Conservation (phyloP, 2,329 filamentous ascomycete species). For the Calonectria pauciramosa region DNA sequence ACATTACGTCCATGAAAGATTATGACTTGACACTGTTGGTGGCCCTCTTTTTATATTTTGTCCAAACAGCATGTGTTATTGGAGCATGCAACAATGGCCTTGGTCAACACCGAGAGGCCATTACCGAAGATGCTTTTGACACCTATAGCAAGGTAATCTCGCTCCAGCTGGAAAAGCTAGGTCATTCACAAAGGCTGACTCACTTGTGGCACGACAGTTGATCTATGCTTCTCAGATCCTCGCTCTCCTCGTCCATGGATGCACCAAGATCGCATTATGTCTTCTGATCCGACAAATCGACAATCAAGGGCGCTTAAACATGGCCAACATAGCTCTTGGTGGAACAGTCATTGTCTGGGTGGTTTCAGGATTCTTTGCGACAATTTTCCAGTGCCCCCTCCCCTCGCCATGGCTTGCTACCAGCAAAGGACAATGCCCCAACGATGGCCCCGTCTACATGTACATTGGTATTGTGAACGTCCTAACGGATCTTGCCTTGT, state of each 20-base stretch:
- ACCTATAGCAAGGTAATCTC: slow-evolving; percentile 35
- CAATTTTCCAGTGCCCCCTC: slow-evolving; percentile 33
- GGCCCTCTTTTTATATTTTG: slow-evolving; percentile 29
- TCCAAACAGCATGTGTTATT: slow-evolving; percentile 39
- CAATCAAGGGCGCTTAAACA: slow-evolving; percentile 29
- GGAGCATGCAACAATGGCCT: slow-evolving; percentile 34
- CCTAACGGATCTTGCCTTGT: slow-evolving; percentile 32
- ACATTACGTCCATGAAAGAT: slow-evolving; percentile 41
- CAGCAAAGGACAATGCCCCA: slow-evolving; percentile 26
- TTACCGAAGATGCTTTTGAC: slow-evolving; percentile 19
- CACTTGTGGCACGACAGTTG: slow-evolving; percentile 13
- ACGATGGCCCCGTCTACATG: slow-evolving; percentile 28
- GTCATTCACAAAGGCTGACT: neutral
- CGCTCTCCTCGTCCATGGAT: slow-evolving; percentile 32
- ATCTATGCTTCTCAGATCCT: slow-evolving; percentile 39
- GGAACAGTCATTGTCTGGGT: slow-evolving; percentile 28
- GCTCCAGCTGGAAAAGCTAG: neutral
- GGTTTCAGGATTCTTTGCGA: slow-evolving; percentile 31
- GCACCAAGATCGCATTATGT: slow-evolving; percentile 39
- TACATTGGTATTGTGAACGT: slow-evolving; percentile 39
- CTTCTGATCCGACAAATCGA: slow-evolving; percentile 42
- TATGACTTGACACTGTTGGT: slow-evolving; percentile 33
- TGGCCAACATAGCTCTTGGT: slow-evolving; percentile 31
- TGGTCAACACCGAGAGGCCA: slow-evolving; percentile 25
- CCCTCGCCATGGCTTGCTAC: slow-evolving; percentile 35